These are phyloP conservation scores for Falciphora oryzae DNA, from an alignment of 2,329 filamentous ascomycete genomes.

Conservation along the genomic window DNA sequence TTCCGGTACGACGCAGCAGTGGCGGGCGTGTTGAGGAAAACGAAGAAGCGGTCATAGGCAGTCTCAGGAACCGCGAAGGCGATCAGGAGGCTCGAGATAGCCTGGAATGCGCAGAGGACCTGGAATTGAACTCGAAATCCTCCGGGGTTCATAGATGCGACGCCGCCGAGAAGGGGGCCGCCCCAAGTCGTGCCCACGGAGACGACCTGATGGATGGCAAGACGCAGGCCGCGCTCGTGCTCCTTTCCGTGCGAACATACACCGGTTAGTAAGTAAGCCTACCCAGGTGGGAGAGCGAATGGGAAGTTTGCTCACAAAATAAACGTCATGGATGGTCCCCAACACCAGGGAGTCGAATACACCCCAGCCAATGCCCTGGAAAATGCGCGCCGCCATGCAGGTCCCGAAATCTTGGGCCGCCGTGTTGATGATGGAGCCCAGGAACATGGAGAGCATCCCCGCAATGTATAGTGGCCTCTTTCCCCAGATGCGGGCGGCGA, in stretches of 20 bases:
- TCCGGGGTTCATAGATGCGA: slow-evolving; percentile 32
- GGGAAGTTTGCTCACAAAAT: slow-evolving; percentile 39
- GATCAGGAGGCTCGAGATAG: slow-evolving; percentile 40
- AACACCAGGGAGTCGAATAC: slow-evolving; percentile 49
- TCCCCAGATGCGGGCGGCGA: slow-evolving; percentile 41
- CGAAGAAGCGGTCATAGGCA: slow-evolving; percentile 38
- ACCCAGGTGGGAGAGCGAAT: neutral
- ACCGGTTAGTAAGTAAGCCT: neutral
- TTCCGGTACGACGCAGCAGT: slow-evolving; percentile 29
- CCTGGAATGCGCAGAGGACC: slow-evolving; percentile 43
- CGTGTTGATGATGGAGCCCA: slow-evolving; percentile 46
- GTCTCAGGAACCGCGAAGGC: slow-evolving; percentile 47
- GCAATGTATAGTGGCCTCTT: slow-evolving; percentile 48
- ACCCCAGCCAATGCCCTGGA: slow-evolving; percentile 55
- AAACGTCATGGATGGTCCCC: slow-evolving; percentile 50
- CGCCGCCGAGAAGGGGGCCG: slow-evolving; percentile 46
- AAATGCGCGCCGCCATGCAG: slow-evolving; percentile 45
- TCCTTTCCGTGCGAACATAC: slow-evolving; percentile 30
- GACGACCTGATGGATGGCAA: slow-evolving; percentile 39
- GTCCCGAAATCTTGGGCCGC: slow-evolving; percentile 34
- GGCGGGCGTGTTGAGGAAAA: slow-evolving; percentile 19
- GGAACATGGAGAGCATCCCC: slow-evolving; percentile 39
- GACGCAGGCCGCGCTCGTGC: slow-evolving; percentile 42
- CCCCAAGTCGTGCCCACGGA: slow-evolving; percentile 45
- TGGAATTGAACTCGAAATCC: slow-evolving; percentile 45